Conservation (phyloP, 2,329 filamentous ascomycete species). For the Pezicula radicicola region DNA sequence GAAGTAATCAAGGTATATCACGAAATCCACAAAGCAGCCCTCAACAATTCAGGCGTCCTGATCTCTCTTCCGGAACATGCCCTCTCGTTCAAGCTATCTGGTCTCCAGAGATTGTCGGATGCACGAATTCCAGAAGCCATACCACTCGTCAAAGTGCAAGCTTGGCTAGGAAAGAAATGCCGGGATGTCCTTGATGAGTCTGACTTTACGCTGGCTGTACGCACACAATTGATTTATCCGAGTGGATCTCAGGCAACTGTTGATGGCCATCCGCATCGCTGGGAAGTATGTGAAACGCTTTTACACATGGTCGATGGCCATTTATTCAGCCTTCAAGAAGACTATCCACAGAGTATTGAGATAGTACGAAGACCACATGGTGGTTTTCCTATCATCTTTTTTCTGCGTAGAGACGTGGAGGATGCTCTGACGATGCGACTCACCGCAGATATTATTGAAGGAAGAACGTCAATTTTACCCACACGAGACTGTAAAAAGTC, state of each 20-base stretch:
- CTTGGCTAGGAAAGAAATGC: constrained; percentile 37
- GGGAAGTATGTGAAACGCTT: constrained; percentile 30
- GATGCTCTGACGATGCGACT: constrained; percentile 28
- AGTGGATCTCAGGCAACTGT: constrained; percentile 32
- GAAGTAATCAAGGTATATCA: constrained; percentile 30
- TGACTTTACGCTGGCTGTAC: constrained; percentile 35
- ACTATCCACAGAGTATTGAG: constrained; percentile 40
- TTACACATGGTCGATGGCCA: constrained; percentile 28
- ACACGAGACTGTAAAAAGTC: constrained; percentile 2
- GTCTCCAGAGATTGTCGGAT: constrained; percentile 43
- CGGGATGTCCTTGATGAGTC: constrained; percentile 53
- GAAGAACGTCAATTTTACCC: constrained; percentile 21
- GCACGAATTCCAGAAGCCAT: constrained; percentile 32
- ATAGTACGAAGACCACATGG: constrained; percentile 30
- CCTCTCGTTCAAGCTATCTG: constrained; percentile 50
- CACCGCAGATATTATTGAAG: constrained; percentile 30
- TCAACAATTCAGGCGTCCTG: constrained; percentile 37
- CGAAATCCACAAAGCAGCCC: constrained; percentile 35
- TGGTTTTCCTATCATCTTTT: constrained; percentile 44
- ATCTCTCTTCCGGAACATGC: constrained; percentile 50
- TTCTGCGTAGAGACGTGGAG: constrained; percentile 40
- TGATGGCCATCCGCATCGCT: constrained; percentile 35
- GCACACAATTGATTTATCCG: constrained; percentile 39
- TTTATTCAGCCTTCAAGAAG: constrained; percentile 29
- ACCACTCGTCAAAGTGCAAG: constrained; percentile 40